phyloP scores from a whole-genome alignment of 495 filamentous ascomycete genomes.

The Hypoxylon perforatum region DNA sequence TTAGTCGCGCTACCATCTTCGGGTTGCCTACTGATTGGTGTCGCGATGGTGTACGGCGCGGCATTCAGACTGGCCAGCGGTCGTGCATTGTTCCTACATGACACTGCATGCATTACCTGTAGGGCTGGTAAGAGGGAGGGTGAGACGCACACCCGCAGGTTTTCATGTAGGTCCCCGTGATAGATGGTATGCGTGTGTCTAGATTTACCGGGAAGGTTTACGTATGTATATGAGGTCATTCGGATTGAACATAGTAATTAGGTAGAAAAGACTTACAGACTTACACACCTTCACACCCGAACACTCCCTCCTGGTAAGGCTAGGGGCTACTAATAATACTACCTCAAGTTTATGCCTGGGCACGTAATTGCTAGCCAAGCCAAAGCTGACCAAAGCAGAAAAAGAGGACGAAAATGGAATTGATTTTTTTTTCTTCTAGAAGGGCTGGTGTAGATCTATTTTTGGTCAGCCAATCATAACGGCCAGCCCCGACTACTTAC shows the following conservation, averaged over 20 bases:
- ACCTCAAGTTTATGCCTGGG: too few relatives aligned
- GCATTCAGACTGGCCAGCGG: constrained; percentile 9
- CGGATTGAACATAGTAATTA: too few relatives aligned
- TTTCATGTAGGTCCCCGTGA: background rate
- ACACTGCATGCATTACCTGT: background rate
- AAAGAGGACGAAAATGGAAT: constrained; percentile 8
- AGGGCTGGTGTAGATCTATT: background rate
- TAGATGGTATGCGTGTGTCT: constrained; percentile 5
- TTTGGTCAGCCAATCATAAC: constrained; percentile 8
- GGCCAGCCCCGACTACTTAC: background rate
- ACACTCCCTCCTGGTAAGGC: too few relatives aligned
- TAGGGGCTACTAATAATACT: too few relatives aligned
- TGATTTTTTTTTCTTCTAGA: constrained; percentile 1
- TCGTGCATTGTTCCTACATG: constrained; percentile 26
- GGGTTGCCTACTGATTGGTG: background rate
- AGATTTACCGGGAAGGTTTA: constrained; percentile 15
- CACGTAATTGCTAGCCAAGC: too few relatives aligned
- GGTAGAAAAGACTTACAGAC: too few relatives aligned
- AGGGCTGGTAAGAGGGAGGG: background rate
- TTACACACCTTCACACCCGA: too few relatives aligned
- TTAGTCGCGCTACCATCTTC: constrained; percentile 19
- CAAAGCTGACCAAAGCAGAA: constrained; percentile 23
- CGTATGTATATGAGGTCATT: constrained; percentile 20
- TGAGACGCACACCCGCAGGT: background rate
- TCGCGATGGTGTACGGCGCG: constrained; percentile 17